Conservation (phyloP, 345 rosid species). For the Eucalyptus cloeziana region DNA sequence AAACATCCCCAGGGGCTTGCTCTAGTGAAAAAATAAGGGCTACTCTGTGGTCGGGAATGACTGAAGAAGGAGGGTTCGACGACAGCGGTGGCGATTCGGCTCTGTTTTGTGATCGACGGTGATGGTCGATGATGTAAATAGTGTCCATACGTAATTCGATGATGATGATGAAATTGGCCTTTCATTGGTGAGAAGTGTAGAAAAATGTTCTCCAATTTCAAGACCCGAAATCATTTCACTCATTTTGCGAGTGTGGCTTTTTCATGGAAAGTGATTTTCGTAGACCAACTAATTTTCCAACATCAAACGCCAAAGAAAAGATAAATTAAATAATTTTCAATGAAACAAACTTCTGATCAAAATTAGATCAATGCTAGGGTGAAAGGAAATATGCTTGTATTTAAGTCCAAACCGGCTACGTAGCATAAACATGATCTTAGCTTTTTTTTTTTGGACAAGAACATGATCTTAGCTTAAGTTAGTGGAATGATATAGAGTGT, state of each 20-base stretch:
- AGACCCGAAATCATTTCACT: not conserved
- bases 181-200: not conserved
- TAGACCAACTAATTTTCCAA: too few species aligned
- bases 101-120: not conserved
- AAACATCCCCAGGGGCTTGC: not conserved
- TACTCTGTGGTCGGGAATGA: not conserved
- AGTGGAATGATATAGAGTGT: not conserved
- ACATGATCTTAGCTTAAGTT: not conserved
- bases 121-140: not conserved
- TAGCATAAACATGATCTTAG: not conserved
- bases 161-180: not conserved
- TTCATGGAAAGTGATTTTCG: too few species aligned
- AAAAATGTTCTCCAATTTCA: not conserved
- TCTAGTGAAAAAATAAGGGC: not conserved
- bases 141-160: too few species aligned
- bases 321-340: too few species aligned
- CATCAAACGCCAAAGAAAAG: too few species aligned
- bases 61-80: not conserved
- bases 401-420: too few species aligned
- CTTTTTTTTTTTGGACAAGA: too few species aligned
- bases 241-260: too few species aligned
- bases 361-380: not conserved
- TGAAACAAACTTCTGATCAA: too few species aligned
- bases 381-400: too few species aligned
- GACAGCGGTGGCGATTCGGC: not conserved